Evolutionary conservation across 768 basidiomycete genomes (phyloP).

Genomic region (Hypholoma sublateritium): DNA sequence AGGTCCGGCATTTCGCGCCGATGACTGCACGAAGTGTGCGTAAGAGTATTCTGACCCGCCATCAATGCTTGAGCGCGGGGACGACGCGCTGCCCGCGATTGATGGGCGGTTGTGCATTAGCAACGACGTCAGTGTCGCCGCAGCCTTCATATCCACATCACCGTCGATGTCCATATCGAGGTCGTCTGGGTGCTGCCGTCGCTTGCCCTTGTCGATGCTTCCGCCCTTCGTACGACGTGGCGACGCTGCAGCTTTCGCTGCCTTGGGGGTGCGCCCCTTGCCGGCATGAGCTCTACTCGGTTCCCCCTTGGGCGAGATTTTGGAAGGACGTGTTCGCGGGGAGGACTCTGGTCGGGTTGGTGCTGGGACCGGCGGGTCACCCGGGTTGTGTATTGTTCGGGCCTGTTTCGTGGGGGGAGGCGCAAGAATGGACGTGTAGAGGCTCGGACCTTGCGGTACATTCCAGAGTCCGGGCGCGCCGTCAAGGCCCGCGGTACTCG

Average conservation of each 20-base stretch:
- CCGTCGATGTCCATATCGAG: constrained; percentile 33
- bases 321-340: constrained; percentile 40
- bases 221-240: constrained; percentile 42
- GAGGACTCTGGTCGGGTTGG: constrained; percentile 46
- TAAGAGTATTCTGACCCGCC: constrained; percentile 64
- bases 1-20: constrained; percentile 54
- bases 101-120: constrained; percentile 62
- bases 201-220: constrained; percentile 49
- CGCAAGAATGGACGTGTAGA: constrained; percentile 75
- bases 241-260: constrained; percentile 28
- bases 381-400: constrained; percentile 75
- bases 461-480: constrained; percentile 32
- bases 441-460: constrained; percentile 48
- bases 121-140: constrained; percentile 75
- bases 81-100: constrained; percentile 57
- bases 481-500: constrained; percentile 25
- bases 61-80: constrained; percentile 72
- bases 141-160: constrained; percentile 75
- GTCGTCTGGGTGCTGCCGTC: constrained; percentile 21
- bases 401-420: constrained; percentile 76
- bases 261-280: constrained; percentile 2
- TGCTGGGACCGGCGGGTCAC: constrained; percentile 64
- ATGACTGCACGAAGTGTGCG: constrained; percentile 67
- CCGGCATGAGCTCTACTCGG: constrained; percentile 43
- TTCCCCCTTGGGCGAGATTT: constrained; percentile 42